Evolutionary conservation across 352 stramenopile genomes (phyloP).

Genomic region (Phytophthora sp.): DNA sequence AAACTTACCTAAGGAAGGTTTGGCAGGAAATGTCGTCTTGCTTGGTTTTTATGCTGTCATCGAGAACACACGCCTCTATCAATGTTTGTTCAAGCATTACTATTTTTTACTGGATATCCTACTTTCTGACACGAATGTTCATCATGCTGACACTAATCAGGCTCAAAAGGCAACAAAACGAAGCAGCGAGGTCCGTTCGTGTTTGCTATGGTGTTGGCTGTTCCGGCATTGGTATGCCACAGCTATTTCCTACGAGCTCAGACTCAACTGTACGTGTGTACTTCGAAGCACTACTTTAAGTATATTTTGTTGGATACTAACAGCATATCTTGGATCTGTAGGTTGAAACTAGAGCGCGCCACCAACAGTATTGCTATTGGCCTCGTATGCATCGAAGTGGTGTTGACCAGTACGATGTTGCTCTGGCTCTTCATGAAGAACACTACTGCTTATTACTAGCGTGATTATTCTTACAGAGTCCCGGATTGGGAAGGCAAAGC

Average conservation of each 20-base stretch:
- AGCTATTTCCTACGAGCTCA: constrained; percentile 80
- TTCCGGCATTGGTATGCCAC: constrained; percentile 66
- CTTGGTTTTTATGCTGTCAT: constrained; percentile 67
- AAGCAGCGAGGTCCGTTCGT: constrained; percentile 63
- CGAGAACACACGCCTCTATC: constrained; percentile 68
- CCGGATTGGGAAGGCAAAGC: background rate
- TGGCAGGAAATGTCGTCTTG: constrained; percentile 69
- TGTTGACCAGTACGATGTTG: constrained; percentile 58
- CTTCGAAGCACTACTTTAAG: no score
- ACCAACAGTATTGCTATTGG: constrained; percentile 69
- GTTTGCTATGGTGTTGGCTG: constrained; percentile 58
- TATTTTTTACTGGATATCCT: background rate
- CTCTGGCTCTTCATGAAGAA: constrained; percentile 28
- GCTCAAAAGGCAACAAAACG: constrained; percentile 86
- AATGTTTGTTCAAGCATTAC: constrained; percentile 41
- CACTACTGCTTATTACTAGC: constrained; percentile 1
- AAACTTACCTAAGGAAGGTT: constrained; percentile 52
- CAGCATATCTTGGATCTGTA: no score
- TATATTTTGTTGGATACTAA: background rate
- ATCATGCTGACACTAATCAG: constrained; percentile 36
- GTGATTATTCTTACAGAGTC: background rate
- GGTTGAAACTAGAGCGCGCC: constrained; percentile 63
- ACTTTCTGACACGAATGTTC: background rate
- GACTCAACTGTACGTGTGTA: constrained; percentile 67
- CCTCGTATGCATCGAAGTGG: constrained; percentile 60